Conservation (phyloP, 441 rosid genomes). For the Pelargonium cotyledonis region DNA sequence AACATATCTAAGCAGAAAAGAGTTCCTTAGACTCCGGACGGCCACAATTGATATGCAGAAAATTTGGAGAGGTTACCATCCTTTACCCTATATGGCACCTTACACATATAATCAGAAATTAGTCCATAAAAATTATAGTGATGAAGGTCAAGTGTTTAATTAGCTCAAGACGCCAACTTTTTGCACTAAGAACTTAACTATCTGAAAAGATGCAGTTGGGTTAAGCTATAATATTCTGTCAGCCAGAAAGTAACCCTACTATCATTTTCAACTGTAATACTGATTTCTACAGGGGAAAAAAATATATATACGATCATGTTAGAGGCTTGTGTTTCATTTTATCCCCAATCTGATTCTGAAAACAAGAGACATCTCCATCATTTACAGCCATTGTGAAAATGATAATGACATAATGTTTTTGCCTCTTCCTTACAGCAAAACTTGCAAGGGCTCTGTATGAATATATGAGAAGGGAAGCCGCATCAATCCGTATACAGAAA, state of each 20-base stretch:
- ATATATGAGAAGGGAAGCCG: conserved; percentile 74
- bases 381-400: neutral
- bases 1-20: conserved; percentile 80
- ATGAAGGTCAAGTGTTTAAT: neutral
- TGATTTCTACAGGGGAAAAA: no score
- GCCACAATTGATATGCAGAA: conserved; percentile 84
- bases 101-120: neutral
- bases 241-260: no score
- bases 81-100: neutral
- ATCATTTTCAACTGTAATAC: no score
- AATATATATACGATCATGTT: no score
- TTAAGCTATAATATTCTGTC: neutral
- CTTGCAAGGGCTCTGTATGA: conserved; percentile 75
- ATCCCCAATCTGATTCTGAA: neutral
- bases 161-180: neutral
- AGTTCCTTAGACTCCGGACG: conserved; percentile 64
- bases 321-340: neutral
- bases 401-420: conserved; percentile 10
- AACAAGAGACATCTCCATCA: neutral
- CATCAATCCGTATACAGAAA: conserved; percentile 85
- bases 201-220: neutral
- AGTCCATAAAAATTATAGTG: neutral
- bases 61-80: conserved; percentile 69
- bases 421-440: conserved; percentile 45
- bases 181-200: neutral